A percentile compares a stretch with the other conserved stretches of the same genome.
Conservation (phyloP, 2,329 filamentous ascomycete genomes). For the Exophiala aquamarina region DNA sequence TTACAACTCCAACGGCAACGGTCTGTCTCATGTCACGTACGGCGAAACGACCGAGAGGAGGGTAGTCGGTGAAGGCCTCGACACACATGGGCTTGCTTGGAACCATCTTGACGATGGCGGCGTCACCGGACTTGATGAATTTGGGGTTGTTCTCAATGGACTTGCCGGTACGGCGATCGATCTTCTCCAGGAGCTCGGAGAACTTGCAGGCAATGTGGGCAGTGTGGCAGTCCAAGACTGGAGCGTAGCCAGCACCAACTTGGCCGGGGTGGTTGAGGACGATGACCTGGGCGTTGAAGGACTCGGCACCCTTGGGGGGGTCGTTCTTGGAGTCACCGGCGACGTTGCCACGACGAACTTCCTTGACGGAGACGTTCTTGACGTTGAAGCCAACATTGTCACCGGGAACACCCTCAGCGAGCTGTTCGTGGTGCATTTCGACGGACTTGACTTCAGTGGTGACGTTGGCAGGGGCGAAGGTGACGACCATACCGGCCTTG, state of each 20-base stretch:
- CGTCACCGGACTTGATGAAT: conserved; percentile 99
- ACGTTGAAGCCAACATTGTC: conserved; percentile 99
- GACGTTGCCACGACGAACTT: conserved; percentile 99
- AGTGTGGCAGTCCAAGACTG: conserved; percentile 99
- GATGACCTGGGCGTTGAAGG: conserved; percentile 99
- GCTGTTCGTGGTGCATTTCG: conserved; percentile 99
- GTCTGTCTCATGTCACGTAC: conserved; percentile 87
- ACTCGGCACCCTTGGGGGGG: conserved; percentile 82
- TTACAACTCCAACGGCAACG: conserved; percentile 70
- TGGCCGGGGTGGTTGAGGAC: conserved; percentile 99
- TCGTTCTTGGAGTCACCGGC: conserved; percentile 99
- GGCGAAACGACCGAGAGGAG: conserved; percentile 98
- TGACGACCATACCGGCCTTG: conserved; percentile 81
- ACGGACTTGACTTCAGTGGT: conserved; percentile 99
- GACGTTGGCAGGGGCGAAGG: conserved; percentile 97
- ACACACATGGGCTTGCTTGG: conserved; percentile 99
- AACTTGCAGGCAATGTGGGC: conserved; percentile 99
- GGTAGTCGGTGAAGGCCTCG: conserved; percentile 99
- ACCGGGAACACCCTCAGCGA: conserved; percentile 89
- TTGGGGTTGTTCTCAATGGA: conserved; percentile 87
- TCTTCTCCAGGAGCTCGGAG: conserved; percentile 98
- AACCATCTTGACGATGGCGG: conserved; percentile 99
- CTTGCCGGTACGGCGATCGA: conserved; percentile 99
- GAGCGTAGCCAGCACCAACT: conserved; percentile 98
- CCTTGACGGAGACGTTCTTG: conserved; percentile 99